Evolutionary conservation across 176 grass and related monocot species (phyloP).

Genomic region (Metroxylon sagu): DNA sequence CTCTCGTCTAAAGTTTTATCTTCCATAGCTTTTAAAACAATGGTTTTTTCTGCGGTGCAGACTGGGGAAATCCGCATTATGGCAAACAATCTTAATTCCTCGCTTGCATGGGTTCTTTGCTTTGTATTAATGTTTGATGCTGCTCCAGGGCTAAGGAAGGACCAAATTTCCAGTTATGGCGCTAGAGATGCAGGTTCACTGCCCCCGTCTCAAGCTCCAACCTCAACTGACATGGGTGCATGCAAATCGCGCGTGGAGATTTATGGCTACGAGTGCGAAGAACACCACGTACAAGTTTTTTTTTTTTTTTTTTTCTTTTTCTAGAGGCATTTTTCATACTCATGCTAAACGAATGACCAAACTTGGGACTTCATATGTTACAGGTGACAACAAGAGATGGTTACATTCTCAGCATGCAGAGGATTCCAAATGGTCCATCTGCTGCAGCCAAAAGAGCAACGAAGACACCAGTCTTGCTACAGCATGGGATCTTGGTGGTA

Average conservation of each 20-base stretch:
- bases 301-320: not conserved
- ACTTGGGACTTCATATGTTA: not conserved
- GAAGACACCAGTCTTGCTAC: constrained; percentile 35
- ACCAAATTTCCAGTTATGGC: no score
- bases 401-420: constrained; percentile 53
- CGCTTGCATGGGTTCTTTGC: no score
- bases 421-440: constrained; percentile 35
- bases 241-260: constrained; percentile 37
- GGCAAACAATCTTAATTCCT: no score
- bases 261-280: constrained; percentile 52
- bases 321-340: not conserved
- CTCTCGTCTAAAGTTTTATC: no score
- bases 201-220: not conserved
- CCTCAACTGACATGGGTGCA: constrained; percentile 2
- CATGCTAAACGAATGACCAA: not conserved
- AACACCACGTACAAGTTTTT: constrained; percentile 29
- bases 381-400: constrained; percentile 56
- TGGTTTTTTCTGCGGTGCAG: no score
- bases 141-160: no score
- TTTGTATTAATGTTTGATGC: no score
- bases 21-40: no score
- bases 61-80: no score
- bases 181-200: no score
- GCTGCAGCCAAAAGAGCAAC: not conserved
- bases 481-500: constrained; percentile 56